phyloP scores from a whole-genome alignment of 768 basidiomycete genomes.

The Trametes sanguinea region DNA sequence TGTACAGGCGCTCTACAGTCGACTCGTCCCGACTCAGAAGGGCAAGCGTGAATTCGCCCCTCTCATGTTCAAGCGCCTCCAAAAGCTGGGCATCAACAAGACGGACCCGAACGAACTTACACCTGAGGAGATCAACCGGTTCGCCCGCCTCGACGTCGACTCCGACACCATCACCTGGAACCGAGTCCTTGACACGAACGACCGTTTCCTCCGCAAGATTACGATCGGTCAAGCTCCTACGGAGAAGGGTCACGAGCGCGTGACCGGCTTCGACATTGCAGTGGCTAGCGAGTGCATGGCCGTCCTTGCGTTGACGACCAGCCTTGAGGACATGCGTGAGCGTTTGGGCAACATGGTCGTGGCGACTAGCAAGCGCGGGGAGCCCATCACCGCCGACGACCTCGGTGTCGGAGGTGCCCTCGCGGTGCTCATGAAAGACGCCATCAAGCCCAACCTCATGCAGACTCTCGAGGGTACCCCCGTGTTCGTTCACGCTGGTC shows the following conservation, averaged over 20 bases:
- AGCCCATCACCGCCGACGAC: conserved; percentile 94
- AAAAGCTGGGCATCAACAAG: conserved; percentile 95
- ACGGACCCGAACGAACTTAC: conserved; percentile 90
- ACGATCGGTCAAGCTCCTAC: conserved; percentile 89
- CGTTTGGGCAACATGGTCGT: conserved; percentile 97
- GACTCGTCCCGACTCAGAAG: conserved; percentile 91
- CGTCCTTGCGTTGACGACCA: conserved; percentile 88
- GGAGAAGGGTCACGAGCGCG: conserved; percentile 86
- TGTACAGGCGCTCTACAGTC: conserved; percentile 75
- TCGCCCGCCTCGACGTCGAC: conserved; percentile 92
- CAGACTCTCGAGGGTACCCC: conserved; percentile 98
- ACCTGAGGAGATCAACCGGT: conserved; percentile 86
- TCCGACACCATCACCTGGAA: conserved; percentile 95
- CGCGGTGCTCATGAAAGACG: conserved; percentile 97
- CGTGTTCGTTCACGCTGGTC: conserved; percentile 98
- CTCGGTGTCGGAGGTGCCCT: conserved; percentile 94
- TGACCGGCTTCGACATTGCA: conserved; percentile 94
- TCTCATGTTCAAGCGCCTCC: conserved; percentile 92
- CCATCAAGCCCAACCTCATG: conserved; percentile 99
- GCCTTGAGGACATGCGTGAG: conserved; percentile 87
- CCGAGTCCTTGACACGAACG: conserved; percentile 95
- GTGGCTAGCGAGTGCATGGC: conserved; percentile 99
- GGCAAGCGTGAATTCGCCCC: conserved; percentile 94
- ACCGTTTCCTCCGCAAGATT: conserved; percentile 93
- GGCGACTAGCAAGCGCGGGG: conserved; percentile 87